phyloP scores from a whole-genome alignment of 2,329 filamentous ascomycete species.

The Shiraia bambusicola region DNA sequence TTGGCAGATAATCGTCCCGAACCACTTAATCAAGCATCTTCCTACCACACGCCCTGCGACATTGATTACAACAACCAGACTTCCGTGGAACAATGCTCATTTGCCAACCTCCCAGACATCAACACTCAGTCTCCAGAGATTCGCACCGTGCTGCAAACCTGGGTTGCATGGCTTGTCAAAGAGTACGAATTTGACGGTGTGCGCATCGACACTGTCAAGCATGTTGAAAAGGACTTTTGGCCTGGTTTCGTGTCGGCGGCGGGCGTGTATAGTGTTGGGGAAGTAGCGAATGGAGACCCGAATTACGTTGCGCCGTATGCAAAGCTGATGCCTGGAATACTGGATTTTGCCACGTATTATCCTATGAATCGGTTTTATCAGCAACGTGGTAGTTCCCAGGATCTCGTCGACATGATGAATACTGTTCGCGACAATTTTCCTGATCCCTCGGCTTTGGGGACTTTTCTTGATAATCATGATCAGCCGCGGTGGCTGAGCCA shows the following conservation, averaged over 20 bases:
- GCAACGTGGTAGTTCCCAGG: conserved; percentile 33
- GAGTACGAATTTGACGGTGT: conserved; percentile 53
- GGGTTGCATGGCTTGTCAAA: conserved; percentile 34
- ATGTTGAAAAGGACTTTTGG: conserved; percentile 63
- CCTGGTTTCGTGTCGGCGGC: conserved; percentile 55
- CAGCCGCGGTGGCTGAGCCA: conserved; percentile 41
- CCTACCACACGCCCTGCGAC: conserved; percentile 30
- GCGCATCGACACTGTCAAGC: conserved; percentile 63
- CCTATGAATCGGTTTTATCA: conserved; percentile 42
- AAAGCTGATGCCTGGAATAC: conserved; percentile 56
- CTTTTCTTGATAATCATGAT: conserved; percentile 46
- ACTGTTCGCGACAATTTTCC: conserved; percentile 33
- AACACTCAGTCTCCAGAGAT: conserved; percentile 30
- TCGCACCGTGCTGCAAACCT: conserved; percentile 26
- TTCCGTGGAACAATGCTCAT: conserved; percentile 34
- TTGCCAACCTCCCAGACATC: conserved; percentile 34
- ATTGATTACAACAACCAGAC: conserved; percentile 37
- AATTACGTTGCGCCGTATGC: conserved; percentile 57
- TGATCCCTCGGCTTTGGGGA: conserved; percentile 40
- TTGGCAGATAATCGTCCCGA: conserved; percentile 30
- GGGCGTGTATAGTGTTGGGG: conserved; percentile 62
- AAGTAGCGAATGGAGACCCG: conserved; percentile 59
- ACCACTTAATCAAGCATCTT: conserved; percentile 29
- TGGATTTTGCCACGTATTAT: conserved; percentile 61
- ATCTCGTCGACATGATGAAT: conserved; percentile 41